Evolutionary conservation across 164 flowering plant genomes (phyloP), one percentile per base, ranked within the genome.

Genomic region (Houttuynia cordata): DNA sequence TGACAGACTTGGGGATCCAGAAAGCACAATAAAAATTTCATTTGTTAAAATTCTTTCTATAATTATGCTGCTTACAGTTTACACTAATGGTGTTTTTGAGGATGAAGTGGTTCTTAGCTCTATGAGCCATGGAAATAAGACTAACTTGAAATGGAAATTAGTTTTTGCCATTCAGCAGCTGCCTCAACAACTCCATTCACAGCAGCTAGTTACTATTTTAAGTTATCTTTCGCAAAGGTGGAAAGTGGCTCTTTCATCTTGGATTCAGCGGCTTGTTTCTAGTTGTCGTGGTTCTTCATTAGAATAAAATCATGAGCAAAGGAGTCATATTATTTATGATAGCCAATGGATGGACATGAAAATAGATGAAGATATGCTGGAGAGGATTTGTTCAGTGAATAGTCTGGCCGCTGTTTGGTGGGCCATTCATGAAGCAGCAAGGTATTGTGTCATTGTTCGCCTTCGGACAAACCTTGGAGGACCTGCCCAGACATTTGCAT

Each of bases 401-500:
- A 76, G 71, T 70, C 67, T 87, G 66, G 96, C 96, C 61, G 91
- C 88, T 68, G 86, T 81, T 55, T 89, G 92, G 87, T 92, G 96
- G 98, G 90, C 90, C 67, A 73, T 92, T 71, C 89, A 92, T 64
- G 98, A 92, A 82, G 91, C 96, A 20, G 93, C 98, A 62, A 80
- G 96, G 61, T 84, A 80, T 74, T 92, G 96, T 64, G 74, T 90
- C 66, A 56, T 83, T 24, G 78, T 75, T 25, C 89, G 98, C 24
- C 87, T 92, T 24, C 85, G 96, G 56, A 92, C 98, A 60, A 87
- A 89, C 77, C 96, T 92, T 76, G 98, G 96, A 66, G 98, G 98
- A 42, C 98, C 98, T 39, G 79, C 96, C 49, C 98, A 92, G 75
- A 89, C 96, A 55, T 92, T 92, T 80, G 96, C 98, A 47, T 96